Conservation (phyloP, 768 basidiomycete genomes). For the Podaxis sp. region DNA sequence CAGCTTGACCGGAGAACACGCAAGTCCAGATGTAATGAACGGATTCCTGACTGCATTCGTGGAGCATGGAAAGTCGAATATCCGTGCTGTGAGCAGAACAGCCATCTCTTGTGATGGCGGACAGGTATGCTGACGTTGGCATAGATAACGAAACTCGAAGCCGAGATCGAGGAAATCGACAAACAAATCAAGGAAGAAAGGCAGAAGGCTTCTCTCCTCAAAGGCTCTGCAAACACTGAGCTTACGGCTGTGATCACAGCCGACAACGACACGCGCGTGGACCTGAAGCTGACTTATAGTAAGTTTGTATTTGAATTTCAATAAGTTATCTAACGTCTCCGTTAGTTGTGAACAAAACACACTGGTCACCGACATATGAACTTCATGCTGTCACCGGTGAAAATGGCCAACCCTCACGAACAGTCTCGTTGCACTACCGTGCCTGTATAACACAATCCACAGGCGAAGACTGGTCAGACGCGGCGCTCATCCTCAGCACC, state of each 20-base stretch:
- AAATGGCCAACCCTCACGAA: conserved; percentile 41
- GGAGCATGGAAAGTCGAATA: conserved; percentile 33
- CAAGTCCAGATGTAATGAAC: conserved; percentile 36
- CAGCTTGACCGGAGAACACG: conserved; percentile 43
- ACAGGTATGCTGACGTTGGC: not conserved
- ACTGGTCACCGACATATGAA: conserved; percentile 59
- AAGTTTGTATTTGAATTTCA: conserved; percentile 19
- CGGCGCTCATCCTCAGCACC: conserved; percentile 53
- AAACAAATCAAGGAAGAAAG: conserved; percentile 38
- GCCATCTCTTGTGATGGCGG: not conserved
- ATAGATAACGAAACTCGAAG: conserved; percentile 35
- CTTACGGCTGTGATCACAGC: conserved; percentile 45
- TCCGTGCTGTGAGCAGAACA: conserved; percentile 28
- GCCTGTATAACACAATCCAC: conserved; percentile 48
- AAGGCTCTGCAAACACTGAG: conserved; percentile 32
- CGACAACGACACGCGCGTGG: conserved; percentile 34
- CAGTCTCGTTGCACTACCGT: conserved; percentile 53
- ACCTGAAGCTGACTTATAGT: conserved; percentile 57
- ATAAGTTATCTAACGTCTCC: not conserved
- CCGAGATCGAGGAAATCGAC: conserved; percentile 39
- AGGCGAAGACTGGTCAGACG: conserved; percentile 60
- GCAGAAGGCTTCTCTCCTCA: conserved; percentile 32
- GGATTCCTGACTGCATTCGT: conserved; percentile 43
- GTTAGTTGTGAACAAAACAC: conserved; percentile 50
- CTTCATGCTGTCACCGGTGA: conserved; percentile 48